These are phyloP conservation scores for Shiraia sp. DNA, from an alignment of 2,329 filamentous ascomycete species.

Conservation along the genomic window DNA sequence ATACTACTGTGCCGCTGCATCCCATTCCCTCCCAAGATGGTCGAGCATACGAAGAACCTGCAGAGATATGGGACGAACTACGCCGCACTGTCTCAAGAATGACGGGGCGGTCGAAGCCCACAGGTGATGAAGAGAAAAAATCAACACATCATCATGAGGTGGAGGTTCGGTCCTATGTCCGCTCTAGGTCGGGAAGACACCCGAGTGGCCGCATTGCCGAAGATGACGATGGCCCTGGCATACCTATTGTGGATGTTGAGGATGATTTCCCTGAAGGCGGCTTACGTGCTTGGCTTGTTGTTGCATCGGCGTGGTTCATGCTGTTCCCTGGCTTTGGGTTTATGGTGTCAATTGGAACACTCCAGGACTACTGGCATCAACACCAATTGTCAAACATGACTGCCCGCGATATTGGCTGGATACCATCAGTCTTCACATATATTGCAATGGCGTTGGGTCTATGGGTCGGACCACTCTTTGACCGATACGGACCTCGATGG, in stretches of 20 bases:
- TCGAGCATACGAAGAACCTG: slow-evolving; percentile 12
- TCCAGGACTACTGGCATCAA: slow-evolving; percentile 76
- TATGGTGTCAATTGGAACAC: slow-evolving; percentile 63
- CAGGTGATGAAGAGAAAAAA: slow-evolving; percentile 15
- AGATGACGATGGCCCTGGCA: slow-evolving; percentile 10
- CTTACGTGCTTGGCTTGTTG: slow-evolving; percentile 46
- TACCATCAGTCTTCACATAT: slow-evolving; percentile 85
- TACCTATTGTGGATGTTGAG: slow-evolving; percentile 26
- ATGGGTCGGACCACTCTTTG: slow-evolving; percentile 78
- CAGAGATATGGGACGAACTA: slow-evolving; percentile 23
- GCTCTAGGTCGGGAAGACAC: slow-evolving; percentile 10
- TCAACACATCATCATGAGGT: slow-evolving; percentile 10
- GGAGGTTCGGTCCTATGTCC: slow-evolving; percentile 7
- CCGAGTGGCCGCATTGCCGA: neutral
- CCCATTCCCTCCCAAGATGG: slow-evolving; percentile 15
- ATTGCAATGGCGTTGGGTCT: slow-evolving; percentile 81
- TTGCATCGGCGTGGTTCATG: slow-evolving; percentile 41
- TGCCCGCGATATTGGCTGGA: slow-evolving; percentile 75
- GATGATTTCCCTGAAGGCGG: slow-evolving; percentile 46
- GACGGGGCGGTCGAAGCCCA: slow-evolving; percentile 22
- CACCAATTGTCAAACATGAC: slow-evolving; percentile 71
- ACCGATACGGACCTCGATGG: slow-evolving; percentile 43
- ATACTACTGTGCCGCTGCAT: slow-evolving; percentile 30
- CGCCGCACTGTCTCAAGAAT: slow-evolving; percentile 22
- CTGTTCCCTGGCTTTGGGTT: slow-evolving; percentile 43